Conservation (phyloP, 2,329 filamentous ascomycete genomes). For the Exophiala sp. region DNA sequence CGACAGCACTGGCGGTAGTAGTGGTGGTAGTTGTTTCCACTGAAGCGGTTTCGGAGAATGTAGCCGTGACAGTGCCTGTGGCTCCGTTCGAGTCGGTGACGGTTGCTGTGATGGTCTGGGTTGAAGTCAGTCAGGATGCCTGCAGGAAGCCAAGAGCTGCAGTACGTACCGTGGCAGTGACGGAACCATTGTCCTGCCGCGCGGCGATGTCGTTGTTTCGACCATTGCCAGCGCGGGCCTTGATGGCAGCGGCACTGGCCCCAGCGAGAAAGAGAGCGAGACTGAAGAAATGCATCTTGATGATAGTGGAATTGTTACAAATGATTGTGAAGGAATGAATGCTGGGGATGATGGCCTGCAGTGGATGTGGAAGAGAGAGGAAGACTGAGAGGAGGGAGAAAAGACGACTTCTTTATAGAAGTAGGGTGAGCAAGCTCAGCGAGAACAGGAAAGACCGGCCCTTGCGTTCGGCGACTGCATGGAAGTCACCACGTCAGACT, state of each 20-base stretch:
- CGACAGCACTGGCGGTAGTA: background rate
- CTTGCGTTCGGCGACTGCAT: background rate
- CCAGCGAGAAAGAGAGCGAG: conserved; percentile 4
- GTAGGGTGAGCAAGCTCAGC: background rate
- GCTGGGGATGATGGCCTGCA: background rate
- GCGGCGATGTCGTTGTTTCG: background rate
- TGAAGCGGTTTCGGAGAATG: background rate
- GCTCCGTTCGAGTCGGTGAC: background rate
- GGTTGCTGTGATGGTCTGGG: background rate
- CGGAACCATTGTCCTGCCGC: background rate
- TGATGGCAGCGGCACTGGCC: background rate
- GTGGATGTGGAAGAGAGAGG: background rate
- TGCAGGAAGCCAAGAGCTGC: background rate
- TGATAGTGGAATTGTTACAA: background rate
- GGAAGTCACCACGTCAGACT: background rate
- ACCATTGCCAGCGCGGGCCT: background rate
- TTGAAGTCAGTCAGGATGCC: background rate
- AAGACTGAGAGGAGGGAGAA: background rate
- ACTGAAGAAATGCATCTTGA: conserved; percentile 3
- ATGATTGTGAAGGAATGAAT: background rate
- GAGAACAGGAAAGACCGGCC: background rate
- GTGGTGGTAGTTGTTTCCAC: background rate
- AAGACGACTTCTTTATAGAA: background rate
- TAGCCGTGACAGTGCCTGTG: background rate
- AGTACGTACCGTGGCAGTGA: background rate